Conservation (phyloP, 495 filamentous ascomycete species). For the Glarea lozoyensis region DNA sequence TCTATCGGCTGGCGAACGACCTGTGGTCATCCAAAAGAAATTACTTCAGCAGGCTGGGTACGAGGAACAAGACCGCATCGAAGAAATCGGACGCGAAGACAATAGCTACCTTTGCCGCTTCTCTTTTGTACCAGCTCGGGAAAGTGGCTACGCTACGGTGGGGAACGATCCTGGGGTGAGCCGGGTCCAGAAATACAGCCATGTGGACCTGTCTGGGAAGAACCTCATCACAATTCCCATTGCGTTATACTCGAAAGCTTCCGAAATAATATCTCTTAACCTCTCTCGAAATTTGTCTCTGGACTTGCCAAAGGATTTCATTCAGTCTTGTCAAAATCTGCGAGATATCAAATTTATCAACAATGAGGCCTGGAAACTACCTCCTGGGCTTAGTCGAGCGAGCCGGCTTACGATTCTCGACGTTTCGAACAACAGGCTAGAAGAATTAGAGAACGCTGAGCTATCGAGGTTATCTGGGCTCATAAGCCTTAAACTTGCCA, state of each 20-base stretch:
- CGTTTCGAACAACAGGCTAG: slow-evolving; percentile 86
- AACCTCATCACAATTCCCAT: slow-evolving; percentile 95
- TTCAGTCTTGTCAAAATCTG: slow-evolving; percentile 81
- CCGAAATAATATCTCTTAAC: slow-evolving; percentile 91
- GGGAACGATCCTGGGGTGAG: slow-evolving; percentile 66
- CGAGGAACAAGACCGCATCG: slow-evolving; percentile 74
- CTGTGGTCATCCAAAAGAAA: slow-evolving; percentile 85
- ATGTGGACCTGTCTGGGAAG: slow-evolving; percentile 84
- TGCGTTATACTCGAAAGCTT: slow-evolving; percentile 78
- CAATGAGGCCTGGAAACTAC: slow-evolving; percentile 84
- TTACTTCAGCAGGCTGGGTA: slow-evolving; percentile 91
- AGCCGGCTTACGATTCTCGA: slow-evolving; percentile 79
- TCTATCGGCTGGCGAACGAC: slow-evolving; percentile 66
- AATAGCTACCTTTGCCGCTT: slow-evolving; percentile 95
- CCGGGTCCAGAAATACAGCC: slow-evolving; percentile 79
- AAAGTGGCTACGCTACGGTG: slow-evolving; percentile 60
- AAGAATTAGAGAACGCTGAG: slow-evolving; percentile 75
- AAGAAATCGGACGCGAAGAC: slow-evolving; percentile 95
- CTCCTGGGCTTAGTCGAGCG: slow-evolving; percentile 74
- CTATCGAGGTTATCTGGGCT: slow-evolving; percentile 63
- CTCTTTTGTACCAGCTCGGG: slow-evolving; percentile 79
- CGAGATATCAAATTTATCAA: slow-evolving; percentile 91
- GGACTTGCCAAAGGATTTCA: slow-evolving; percentile 93
- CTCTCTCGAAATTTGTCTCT: slow-evolving; percentile 85
- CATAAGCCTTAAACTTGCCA: slow-evolving; percentile 83